These are phyloP conservation scores for Gillenia trifoliata DNA, from an alignment of 306 rosid species.

Conservation along the genomic window DNA sequence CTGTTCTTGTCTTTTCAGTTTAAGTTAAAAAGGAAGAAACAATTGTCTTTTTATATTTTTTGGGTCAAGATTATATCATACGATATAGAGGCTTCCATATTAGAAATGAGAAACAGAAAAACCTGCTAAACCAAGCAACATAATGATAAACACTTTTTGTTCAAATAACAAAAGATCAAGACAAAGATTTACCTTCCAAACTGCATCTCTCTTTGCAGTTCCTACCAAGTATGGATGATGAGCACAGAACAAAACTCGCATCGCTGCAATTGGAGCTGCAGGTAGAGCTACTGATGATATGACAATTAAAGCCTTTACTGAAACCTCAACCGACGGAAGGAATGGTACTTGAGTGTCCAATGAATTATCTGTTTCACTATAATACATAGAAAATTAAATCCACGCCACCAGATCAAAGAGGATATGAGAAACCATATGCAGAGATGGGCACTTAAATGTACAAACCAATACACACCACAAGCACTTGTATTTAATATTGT, in stretches of 20 bases:
- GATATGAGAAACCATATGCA: too few relatives aligned
- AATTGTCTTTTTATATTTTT: too few relatives aligned
- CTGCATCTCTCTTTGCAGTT: slow-evolving; percentile 58
- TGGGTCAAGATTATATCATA: too few relatives aligned
- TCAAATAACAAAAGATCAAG: not conserved
- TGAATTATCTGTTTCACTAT: too few relatives aligned
- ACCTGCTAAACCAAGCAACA: not conserved
- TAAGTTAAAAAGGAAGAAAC: too few relatives aligned
- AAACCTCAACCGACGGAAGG: slow-evolving; percentile 78
- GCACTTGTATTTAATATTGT: too few relatives aligned
- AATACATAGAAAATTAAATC: too few relatives aligned
- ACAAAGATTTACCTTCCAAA: slow-evolving; percentile 68
- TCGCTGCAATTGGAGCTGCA: slow-evolving; percentile 47
- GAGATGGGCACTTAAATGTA: too few relatives aligned
- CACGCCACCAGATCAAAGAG: too few relatives aligned
- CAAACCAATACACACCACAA: too few relatives aligned
- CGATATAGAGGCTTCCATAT: not conserved
- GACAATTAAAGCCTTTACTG: slow-evolving; percentile 65
- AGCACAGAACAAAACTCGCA: slow-evolving; percentile 62
- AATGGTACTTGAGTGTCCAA: slow-evolving; percentile 71
- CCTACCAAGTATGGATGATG: slow-evolving; percentile 79
- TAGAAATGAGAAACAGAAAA: not conserved
- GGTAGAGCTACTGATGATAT: slow-evolving; percentile 63
- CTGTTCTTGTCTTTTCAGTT: too few relatives aligned
- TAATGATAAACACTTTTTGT: not conserved